Conservation (phyloP, 495 filamentous ascomycete genomes). For the Aspergillus homomorphus region DNA sequence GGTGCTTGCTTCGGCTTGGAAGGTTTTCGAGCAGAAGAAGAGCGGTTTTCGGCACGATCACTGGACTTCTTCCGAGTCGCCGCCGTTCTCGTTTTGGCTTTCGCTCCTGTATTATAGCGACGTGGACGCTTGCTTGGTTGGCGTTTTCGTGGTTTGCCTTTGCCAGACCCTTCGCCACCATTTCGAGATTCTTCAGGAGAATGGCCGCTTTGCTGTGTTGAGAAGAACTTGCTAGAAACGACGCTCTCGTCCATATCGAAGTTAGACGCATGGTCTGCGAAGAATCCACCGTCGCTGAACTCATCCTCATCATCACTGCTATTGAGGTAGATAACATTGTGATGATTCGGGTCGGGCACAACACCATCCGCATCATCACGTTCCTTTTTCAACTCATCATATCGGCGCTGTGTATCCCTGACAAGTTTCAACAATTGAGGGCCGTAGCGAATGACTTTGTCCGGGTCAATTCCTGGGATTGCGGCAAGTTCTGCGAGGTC, state of each 20-base stretch:
- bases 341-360: constrained; percentile 55
- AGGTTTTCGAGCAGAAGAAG: constrained; percentile 27
- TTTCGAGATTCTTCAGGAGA: constrained; percentile 27
- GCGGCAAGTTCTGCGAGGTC: constrained; percentile 53
- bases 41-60: constrained; percentile 25
- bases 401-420: constrained; percentile 50
- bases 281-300: constrained; percentile 47
- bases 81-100: constrained; percentile 26
- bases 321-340: constrained; percentile 65
- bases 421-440: constrained; percentile 63
- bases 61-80: constrained; percentile 26
- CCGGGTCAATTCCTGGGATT: constrained; percentile 66
- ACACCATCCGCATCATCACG: constrained; percentile 43
- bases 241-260: constrained; percentile 34
- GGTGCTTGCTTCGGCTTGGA: constrained; percentile 31
- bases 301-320: constrained; percentile 54
- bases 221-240: constrained; percentile 49
- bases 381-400: constrained; percentile 55
- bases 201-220: constrained; percentile 25
- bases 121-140: constrained; percentile 29
- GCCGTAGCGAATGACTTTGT: constrained; percentile 71
- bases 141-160: constrained; percentile 29
- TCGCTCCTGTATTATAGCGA: constrained; percentile 28
- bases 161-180: constrained; percentile 19
- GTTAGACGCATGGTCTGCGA: constrained; percentile 36